Evolutionary conservation across 2,329 filamentous ascomycete species (phyloP).

Genomic region (Venturia pyrina): DNA sequence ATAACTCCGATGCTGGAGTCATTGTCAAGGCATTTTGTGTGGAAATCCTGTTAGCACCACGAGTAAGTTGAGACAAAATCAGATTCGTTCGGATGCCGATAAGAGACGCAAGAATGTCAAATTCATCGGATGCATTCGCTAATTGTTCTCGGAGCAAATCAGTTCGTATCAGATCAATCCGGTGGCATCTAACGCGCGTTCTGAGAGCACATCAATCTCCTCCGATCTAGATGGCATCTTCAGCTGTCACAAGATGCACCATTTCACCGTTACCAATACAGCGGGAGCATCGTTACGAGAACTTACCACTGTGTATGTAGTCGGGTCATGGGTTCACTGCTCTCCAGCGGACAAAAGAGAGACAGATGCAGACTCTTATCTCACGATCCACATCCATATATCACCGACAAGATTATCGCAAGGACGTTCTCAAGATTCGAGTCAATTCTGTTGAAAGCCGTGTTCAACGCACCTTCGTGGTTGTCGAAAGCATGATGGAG

Average conservation of each 20-base stretch:
- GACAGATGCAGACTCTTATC: not conserved
- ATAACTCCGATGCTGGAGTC: not conserved
- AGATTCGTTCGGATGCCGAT: not conserved
- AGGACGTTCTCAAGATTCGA: too few relatives aligned
- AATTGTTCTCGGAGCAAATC: not conserved
- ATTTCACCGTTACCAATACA: not conserved
- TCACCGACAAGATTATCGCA: too few relatives aligned
- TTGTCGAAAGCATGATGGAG: too few relatives aligned
- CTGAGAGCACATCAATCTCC: not conserved
- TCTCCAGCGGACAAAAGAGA: not conserved
- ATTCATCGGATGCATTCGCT: not conserved
- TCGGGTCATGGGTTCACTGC: not conserved
- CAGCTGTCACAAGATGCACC: not conserved
- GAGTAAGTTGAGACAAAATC: conserved; percentile 1
- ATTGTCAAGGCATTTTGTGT: not conserved
- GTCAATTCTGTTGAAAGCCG: too few relatives aligned
- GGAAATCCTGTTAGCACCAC: not conserved
- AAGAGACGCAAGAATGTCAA: not conserved
- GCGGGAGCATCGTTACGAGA: too few relatives aligned
- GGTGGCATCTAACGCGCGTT: not conserved
- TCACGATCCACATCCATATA: too few relatives aligned
- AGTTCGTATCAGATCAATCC: not conserved
- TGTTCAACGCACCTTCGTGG: too few relatives aligned
- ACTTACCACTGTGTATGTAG: too few relatives aligned
- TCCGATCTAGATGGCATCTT: not conserved